A percentile compares a stretch with the other conserved stretches of the same genome.
Conservation (phyloP, 2,329 filamentous ascomycete genomes). For the Calcarisporium arbuscula region DNA sequence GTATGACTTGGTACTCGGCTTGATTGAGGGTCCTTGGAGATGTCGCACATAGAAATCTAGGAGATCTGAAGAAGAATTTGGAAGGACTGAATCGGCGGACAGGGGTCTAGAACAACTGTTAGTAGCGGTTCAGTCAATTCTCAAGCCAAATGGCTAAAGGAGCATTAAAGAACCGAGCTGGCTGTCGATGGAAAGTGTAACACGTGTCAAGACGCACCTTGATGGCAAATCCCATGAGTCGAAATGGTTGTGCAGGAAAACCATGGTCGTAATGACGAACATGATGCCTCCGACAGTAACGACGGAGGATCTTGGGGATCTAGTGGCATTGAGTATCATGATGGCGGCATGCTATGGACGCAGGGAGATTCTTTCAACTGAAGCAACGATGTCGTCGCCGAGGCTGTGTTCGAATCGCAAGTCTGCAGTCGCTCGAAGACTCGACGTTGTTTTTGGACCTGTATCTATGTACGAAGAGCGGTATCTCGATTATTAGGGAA, state of each 20-base stretch:
- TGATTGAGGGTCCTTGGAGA: slow-evolving; percentile 22
- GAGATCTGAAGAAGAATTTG: slow-evolving; percentile 18
- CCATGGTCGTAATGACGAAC: slow-evolving; percentile 24
- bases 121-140: not conserved
- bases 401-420: too few relatives aligned
- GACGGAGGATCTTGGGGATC: slow-evolving; percentile 23
- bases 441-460: too few relatives aligned
- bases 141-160: not conserved
- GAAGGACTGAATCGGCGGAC: not conserved
- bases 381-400: too few relatives aligned
- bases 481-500: too few relatives aligned
- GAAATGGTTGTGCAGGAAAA: slow-evolving; percentile 26
- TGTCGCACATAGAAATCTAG: slow-evolving; percentile 26
- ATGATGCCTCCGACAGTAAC: slow-evolving; percentile 23
- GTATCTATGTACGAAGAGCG: too few relatives aligned
- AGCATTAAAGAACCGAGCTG: not conserved
- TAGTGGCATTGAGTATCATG: slow-evolving; percentile 23
- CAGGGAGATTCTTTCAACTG: not conserved
- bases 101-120: not conserved
- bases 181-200: not conserved
- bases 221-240: slow-evolving; percentile 18
- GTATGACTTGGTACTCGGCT: slow-evolving; percentile 20
- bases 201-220: slow-evolving; percentile 11
- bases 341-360: slow-evolving; percentile 15
- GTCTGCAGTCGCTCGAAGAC: too few relatives aligned